Conservation (phyloP, 345 rosid species). For the Citrus reticulata region DNA sequence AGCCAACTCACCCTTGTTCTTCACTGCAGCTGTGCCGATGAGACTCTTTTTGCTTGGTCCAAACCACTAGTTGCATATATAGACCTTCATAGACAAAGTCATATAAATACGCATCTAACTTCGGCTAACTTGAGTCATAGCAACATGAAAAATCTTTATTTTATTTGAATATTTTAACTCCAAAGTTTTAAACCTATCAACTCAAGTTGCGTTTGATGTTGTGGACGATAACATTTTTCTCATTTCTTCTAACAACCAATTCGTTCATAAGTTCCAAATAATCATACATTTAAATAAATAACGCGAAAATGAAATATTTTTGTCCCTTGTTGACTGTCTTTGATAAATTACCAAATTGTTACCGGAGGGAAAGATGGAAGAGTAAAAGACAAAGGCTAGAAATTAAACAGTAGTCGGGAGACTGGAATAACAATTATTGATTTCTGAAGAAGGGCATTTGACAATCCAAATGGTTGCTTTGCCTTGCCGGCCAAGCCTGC, state of each 20-base stretch:
- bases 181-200: background rate
- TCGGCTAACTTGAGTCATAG: background rate
- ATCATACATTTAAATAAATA: background rate
- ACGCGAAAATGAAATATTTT: background rate
- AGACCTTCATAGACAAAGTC: background rate
- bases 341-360: background rate
- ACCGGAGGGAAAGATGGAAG: background rate
- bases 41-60: background rate
- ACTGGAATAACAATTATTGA: too few species aligned
- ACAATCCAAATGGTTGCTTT: background rate
- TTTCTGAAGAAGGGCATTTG: background rate
- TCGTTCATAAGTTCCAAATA: background rate
- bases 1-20: background rate
- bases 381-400: background rate
- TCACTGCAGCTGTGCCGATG: background rate
- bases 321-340: background rate
- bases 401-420: background rate
- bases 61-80: conserved; percentile 2
- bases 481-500: conserved; percentile 20
- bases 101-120: background rate
- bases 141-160: background rate
- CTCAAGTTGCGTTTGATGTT: background rate
- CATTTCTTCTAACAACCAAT: background rate
- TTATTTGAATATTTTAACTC: background rate
- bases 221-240: background rate